Base-by-base conservation (phyloP, 164 flowering plant species). In the Cinnamomum chago region DNA sequence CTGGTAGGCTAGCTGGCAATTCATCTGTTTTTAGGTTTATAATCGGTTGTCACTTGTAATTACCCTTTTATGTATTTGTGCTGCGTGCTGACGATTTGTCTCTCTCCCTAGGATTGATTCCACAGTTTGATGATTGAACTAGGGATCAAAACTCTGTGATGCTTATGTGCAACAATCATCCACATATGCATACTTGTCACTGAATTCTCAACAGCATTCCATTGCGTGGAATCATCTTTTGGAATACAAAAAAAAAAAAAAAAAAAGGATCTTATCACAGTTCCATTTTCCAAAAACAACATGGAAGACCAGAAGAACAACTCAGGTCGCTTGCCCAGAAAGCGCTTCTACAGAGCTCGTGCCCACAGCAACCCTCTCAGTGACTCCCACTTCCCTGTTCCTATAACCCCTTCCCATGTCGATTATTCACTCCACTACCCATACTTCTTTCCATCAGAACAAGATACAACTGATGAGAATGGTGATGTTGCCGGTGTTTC, bases 321-420 rank as follows among this genome's bases (percentile, higher is more conserved):
- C 75, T 73, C 87, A 23, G 87, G 88, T 24, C 90, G 95, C 27
- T 76, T 90, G 69, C 98, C 98, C 13, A 83, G 98, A 73, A 93
- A 95, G 81, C 95, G 98, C 0, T 95, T 95, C 79, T 93, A 93
- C 79, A 82, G 97, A 74, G 98, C 97, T 51, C 82, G 97, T 67
- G 98, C 98, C 0, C 98, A 95, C 83, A 90, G 97, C 86, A 95
- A 93, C 68, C 98, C 98, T 11, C 78, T 91, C 71, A 92, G 98
- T 71, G 97, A 95, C 76, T 95, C 98, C 40, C 98, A 95, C 79
- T 95, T 93, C 75, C 98, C 97, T 0, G 89, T 95, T 52, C 97
- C 97, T 2, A 50, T 87, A 27, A 83, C 89, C 70, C 97, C 97
- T 15, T 65, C 73, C 27, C 87, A 93, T 65, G 86, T 93, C 14